Percentiles rank a stretch among this genome's conserved stretches.
These are phyloP conservation scores for Pseudovirgaria hyperparasitica DNA, from an alignment of 2,329 filamentous ascomycete genomes.

Conservation along the genomic window DNA sequence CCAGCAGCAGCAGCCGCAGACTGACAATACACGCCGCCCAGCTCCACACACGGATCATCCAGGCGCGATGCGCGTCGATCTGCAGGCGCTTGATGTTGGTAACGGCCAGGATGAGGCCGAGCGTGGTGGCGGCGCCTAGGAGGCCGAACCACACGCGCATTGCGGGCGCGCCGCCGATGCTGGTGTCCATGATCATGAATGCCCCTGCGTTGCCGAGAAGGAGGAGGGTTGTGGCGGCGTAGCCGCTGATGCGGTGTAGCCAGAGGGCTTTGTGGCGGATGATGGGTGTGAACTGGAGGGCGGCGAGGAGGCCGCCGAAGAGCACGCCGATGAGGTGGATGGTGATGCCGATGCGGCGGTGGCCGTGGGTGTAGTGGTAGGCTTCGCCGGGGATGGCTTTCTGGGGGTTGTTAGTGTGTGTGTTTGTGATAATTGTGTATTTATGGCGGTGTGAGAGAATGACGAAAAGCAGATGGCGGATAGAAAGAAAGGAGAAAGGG, in stretches of 20 bases:
- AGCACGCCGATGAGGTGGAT: constrained; percentile 30
- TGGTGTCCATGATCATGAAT: constrained; percentile 38
- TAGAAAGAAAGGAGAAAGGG: not conserved
- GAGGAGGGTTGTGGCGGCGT: constrained; percentile 38
- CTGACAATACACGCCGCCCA: constrained; percentile 18
- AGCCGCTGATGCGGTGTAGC: constrained; percentile 50
- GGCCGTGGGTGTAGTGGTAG: constrained; percentile 27
- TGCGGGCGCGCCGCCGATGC: constrained; percentile 43
- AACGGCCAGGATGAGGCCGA: constrained; percentile 34
- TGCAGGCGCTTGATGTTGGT: constrained; percentile 47
- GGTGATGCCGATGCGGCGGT: constrained; percentile 26
- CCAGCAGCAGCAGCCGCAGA: constrained; percentile 7
- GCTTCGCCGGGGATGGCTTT: constrained; percentile 29
- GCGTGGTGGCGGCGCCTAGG: constrained; percentile 33
- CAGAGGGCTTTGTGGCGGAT: constrained; percentile 35
- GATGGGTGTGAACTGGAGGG: constrained; percentile 30
- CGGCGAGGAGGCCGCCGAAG: constrained; percentile 26
- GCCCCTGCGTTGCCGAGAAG: constrained; percentile 35
- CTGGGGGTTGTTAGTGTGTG: constrained; percentile 6
- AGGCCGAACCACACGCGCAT: constrained; percentile 34
- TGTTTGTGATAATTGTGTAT: too few relatives aligned
- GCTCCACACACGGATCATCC: constrained; percentile 43
- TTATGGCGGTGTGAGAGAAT: not conserved
- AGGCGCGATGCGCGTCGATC: constrained; percentile 50
- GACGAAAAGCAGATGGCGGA: not conserved